Conservation (phyloP, 1,139 yeast genomes). For the Yamadazyma aaseri region DNA sequence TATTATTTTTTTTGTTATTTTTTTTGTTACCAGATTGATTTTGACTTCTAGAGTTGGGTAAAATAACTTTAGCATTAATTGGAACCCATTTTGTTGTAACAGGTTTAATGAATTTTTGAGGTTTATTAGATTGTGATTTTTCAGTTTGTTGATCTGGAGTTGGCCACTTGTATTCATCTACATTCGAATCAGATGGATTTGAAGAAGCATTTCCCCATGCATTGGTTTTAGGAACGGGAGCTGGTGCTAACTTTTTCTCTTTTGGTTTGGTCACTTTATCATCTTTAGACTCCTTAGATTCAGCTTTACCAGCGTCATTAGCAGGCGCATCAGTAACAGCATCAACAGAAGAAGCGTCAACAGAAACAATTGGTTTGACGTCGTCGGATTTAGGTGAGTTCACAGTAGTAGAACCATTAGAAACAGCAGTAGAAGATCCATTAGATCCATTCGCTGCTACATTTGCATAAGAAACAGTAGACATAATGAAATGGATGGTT, state of each 20-base stretch:
- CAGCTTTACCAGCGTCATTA: conserved; percentile 10
- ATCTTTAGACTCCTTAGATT: conserved; percentile 2
- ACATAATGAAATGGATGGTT: conserved; percentile 2
- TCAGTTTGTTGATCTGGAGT: conserved; percentile 44
- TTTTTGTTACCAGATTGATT: conserved; percentile 6
- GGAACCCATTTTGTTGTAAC: conserved; percentile 88
- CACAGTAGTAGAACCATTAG: conserved; percentile 8
- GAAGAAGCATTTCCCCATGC: conserved; percentile 58
- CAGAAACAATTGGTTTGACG: background rate
- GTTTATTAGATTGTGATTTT: conserved; percentile 21
- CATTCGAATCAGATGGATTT: conserved; percentile 22
- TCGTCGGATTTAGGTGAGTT: conserved; percentile 5
- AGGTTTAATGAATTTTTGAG: conserved; percentile 52
- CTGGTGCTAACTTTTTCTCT: conserved; percentile 58
- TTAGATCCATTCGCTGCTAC: conserved; percentile 36
- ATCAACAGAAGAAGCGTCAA: conserved; percentile 1
- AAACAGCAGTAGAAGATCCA: conserved; percentile 5
- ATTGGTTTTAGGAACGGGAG: conserved; percentile 70
- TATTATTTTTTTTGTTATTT: conserved; percentile 26
- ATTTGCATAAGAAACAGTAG: conserved; percentile 35
- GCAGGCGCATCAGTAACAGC: conserved; percentile 11
- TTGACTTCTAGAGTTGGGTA: conserved; percentile 24
- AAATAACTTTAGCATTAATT: conserved; percentile 69
- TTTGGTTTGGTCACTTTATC: conserved; percentile 10
- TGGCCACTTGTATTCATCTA: conserved; percentile 60